Evolutionary conservation across 1,139 yeast species (phyloP), one percentile per base, ranked within the genome.

Genomic region (Yamadazyma spencermartinsiae): DNA sequence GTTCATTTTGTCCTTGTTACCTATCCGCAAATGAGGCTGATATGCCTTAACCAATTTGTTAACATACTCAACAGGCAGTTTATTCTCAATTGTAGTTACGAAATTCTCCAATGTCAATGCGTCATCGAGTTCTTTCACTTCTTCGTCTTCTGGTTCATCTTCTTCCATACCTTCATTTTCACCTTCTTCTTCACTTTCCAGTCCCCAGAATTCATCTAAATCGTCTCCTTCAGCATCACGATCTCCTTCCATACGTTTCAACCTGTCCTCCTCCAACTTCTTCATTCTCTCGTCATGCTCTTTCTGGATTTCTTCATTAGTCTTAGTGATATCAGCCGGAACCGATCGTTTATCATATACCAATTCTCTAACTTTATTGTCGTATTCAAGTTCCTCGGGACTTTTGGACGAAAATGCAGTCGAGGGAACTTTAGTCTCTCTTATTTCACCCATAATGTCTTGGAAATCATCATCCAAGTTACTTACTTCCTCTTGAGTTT

Each of bases 281-380:
- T 79, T 78, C 63, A 76, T 71, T 52, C 76, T 80, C 27, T 82
- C 89, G 6, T 76, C 79, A 48, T 78, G 79, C 54, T 87, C 96
- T 38, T 74, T 69, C 31, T 70, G 74, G 15, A 89, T 45, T 60
- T 94, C 98, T 57, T 92, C 96, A 1, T 79, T 87, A 0, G 98
- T 90, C 63, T 90, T 88, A 1, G 97, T 89, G 60, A 97, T 75
- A 44, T 89, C 96, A n/a, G 94, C 80, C n/a, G 98, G 98, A 8
- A 79, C 89, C 0, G 98, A 90, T 52, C 98, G 76, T 55, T 85
- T 79, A 43, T 94, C 98, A 55, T 86, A 75, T 4, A 82, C 82
- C 54, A 92, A 74, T 53, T 86, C 92, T 43, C 86, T 78, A 21
- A 92, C 90, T 49, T 80, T 77, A 49, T 69, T 72, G 54, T 90